phyloP scores from a whole-genome alignment of 2,329 filamentous ascomycete species.

The Aspergillus ustus region DNA sequence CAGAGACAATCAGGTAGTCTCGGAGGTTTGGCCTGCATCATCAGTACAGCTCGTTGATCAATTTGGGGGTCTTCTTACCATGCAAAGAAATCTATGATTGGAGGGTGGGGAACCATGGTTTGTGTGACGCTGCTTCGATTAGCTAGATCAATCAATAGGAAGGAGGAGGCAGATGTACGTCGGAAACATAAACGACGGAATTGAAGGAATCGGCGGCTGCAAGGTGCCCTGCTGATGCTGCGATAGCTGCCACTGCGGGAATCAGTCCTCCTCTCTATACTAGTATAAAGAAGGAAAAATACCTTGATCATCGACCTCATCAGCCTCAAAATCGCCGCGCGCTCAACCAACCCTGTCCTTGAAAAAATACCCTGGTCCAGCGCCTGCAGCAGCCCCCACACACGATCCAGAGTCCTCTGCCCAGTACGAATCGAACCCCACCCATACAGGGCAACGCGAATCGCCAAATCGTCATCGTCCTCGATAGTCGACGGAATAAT shows the following conservation, averaged over 20 bases:
- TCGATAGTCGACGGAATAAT: constrained; percentile 14
- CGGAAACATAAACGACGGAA: constrained; percentile 18
- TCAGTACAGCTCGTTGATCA: background rate
- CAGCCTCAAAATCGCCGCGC: constrained; percentile 16
- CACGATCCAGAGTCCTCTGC: background rate
- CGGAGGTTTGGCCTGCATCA: constrained; percentile 15
- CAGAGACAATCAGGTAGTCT: constrained; percentile 16
- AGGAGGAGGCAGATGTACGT: constrained; percentile 11
- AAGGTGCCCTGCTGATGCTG: background rate
- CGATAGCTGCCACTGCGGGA: constrained; percentile 12
- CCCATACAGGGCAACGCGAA: constrained; percentile 16
- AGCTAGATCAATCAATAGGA: background rate
- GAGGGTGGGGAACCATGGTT: constrained; percentile 15
- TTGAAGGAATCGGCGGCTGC: constrained; percentile 7
- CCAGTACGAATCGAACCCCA: constrained; percentile 13
- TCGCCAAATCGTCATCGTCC: constrained; percentile 19
- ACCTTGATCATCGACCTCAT: constrained; percentile 18
- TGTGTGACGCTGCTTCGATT: constrained; percentile 12
- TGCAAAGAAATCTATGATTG: constrained; percentile 19
- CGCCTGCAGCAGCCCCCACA: constrained; percentile 13
- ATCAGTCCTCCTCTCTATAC: background rate
- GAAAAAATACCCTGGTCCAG: constrained; percentile 17
- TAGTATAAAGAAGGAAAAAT: background rate
- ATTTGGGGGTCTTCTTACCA: constrained; percentile 10
- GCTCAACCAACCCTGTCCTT: constrained; percentile 15